Percentiles rank a stretch among this genome's conserved stretches.
Conservation (phyloP, 1,139 yeast species). For the Hyphopichia pseudoburtonii region DNA sequence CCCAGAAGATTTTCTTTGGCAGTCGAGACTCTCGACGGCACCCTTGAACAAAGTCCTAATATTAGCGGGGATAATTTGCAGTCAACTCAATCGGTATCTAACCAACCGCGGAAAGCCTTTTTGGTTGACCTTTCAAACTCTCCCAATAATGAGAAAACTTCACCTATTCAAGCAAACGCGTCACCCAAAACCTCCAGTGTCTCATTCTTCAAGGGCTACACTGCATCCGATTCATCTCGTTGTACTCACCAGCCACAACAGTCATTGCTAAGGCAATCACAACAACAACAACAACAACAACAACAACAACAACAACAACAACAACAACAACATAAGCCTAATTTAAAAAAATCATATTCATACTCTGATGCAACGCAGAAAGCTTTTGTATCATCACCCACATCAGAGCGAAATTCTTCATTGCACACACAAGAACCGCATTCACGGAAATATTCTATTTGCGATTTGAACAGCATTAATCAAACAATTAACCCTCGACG, state of each 20-base stretch:
- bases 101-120: constrained; percentile 28
- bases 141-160: neutral
- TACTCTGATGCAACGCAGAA: too few relatives aligned
- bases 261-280: too few relatives aligned
- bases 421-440: constrained; percentile 13
- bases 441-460: constrained; percentile 19
- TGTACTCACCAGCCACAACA: too few relatives aligned
- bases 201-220: neutral
- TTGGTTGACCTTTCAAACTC: constrained; percentile 13
- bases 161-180: too few relatives aligned
- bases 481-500: constrained; percentile 6
- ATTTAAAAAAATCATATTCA: too few relatives aligned
- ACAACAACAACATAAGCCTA: too few relatives aligned
- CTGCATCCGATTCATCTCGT: too few relatives aligned
- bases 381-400: too few relatives aligned
- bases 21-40: constrained; percentile 5
- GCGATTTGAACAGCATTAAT: constrained; percentile 24
- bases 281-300: too few relatives aligned
- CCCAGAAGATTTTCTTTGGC: constrained; percentile 10
- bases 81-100: constrained; percentile 5
- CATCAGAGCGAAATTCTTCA: too few relatives aligned
- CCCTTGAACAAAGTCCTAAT: too few relatives aligned
- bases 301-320: too few relatives aligned
- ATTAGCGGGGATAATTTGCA: neutral
- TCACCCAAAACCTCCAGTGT: neutral